Conservation (phyloP, 2,329 filamentous ascomycete species). For the Amylocarpus encephaloides region DNA sequence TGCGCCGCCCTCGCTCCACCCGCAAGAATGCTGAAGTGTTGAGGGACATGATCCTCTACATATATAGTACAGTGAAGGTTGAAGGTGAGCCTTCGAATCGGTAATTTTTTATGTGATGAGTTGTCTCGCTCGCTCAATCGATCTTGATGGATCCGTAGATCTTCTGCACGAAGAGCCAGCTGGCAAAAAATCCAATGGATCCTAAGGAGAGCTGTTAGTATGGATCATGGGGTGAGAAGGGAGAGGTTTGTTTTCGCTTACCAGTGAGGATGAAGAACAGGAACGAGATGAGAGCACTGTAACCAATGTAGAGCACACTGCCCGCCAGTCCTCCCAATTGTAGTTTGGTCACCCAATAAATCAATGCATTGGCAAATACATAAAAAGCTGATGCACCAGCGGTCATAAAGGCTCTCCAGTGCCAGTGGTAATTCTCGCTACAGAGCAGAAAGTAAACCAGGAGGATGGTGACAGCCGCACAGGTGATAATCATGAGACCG, state of each 20-base stretch:
- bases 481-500: constrained; percentile 93
- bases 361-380: constrained; percentile 83
- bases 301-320: constrained; percentile 87
- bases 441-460: constrained; percentile 96
- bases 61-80: too few relatives aligned
- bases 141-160: constrained; percentile 99
- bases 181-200: constrained; percentile 90
- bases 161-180: constrained; percentile 87
- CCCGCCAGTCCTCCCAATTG: constrained; percentile 79
- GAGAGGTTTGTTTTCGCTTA: constrained; percentile 42
- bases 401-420: constrained; percentile 91
- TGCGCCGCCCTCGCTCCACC: too few relatives aligned
- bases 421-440: constrained; percentile 97
- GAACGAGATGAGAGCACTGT: constrained; percentile 82
- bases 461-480: constrained; percentile 83
- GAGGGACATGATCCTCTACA: too few relatives aligned
- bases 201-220: constrained; percentile 46
- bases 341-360: constrained; percentile 86
- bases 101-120: neutral
- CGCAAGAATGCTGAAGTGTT: neutral
- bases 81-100: neutral
- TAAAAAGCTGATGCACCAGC: constrained; percentile 87
- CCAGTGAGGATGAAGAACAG: constrained; percentile 91
- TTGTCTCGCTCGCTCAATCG: constrained; percentile 49
- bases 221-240: neutral